Percentiles rank a stretch among this genome's conserved stretches.
Evolutionary conservation across 2,329 filamentous ascomycete species (phyloP).

Genomic region (Xylaria sp.): DNA sequence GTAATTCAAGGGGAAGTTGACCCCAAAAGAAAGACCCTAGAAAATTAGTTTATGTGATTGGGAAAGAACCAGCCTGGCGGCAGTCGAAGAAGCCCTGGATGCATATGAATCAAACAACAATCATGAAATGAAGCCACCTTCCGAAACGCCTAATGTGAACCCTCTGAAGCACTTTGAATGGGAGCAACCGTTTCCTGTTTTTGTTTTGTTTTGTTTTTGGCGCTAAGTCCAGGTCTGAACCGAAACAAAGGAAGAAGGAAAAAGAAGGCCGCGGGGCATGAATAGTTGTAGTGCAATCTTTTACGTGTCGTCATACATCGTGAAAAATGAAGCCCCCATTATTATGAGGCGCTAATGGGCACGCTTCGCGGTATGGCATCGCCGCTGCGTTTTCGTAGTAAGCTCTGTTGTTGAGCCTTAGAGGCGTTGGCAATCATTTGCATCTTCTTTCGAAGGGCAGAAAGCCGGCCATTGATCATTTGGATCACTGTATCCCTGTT

Average conservation of each 20-base stretch:
- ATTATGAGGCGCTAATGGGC: conserved; percentile 48
- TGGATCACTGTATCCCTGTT: conserved; percentile 54
- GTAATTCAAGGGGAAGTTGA: conserved; percentile 11
- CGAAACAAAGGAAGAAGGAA: too few species aligned
- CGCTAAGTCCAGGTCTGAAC: conserved; percentile 8
- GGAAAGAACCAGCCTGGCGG: conserved; percentile 10
- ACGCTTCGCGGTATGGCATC: conserved; percentile 59
- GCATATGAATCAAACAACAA: conserved; percentile 19
- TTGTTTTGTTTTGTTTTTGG: too few species aligned
- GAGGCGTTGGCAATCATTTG: conserved; percentile 63
- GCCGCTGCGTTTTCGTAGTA: conserved; percentile 55
- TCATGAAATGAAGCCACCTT: conserved; percentile 17
- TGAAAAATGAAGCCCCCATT: conserved; percentile 24
- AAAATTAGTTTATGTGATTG: conserved; percentile 6
- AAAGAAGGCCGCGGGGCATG: conserved; percentile 35
- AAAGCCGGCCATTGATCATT: conserved; percentile 62
- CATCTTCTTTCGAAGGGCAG: conserved; percentile 62
- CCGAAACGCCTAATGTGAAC: conserved; percentile 32
- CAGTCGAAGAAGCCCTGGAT: conserved; percentile 20
- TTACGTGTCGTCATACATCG: conserved; percentile 40
- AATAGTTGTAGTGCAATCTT: conserved; percentile 37
- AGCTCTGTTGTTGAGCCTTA: conserved; percentile 49
- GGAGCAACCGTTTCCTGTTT: conserved; percentile 5
- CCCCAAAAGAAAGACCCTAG: conserved; percentile 8
- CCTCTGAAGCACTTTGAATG: conserved; percentile 7